These are phyloP conservation scores for Cladosporium sp. DNA, from an alignment of 2,329 filamentous ascomycete genomes.

Conservation along the genomic window DNA sequence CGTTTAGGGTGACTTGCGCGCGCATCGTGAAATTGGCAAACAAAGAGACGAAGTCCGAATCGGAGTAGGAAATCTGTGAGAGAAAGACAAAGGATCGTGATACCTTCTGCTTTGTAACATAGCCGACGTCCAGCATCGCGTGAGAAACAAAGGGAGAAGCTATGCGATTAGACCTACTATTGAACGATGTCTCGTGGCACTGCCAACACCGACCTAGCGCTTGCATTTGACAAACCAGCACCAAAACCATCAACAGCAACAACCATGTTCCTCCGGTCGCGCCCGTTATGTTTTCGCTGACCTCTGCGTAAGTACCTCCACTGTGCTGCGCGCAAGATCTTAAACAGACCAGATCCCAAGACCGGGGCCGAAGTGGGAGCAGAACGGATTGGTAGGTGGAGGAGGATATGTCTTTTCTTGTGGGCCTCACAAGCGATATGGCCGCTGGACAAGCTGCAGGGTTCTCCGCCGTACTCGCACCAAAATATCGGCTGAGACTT, in stretches of 20 bases:
- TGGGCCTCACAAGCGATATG: background rate
- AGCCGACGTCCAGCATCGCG: background rate
- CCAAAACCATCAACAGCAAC: too few species aligned
- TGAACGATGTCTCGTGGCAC: background rate
- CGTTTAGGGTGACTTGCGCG: background rate
- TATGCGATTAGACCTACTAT: background rate
- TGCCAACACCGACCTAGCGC: background rate
- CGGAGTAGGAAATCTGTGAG: background rate
- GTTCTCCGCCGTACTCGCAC: background rate
- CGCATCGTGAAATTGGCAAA: background rate
- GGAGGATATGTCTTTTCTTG: background rate
- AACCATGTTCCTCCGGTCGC: too few species aligned
- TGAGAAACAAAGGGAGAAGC: background rate
- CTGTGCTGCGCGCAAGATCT: background rate
- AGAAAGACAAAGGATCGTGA: background rate
- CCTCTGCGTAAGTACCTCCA: background rate
- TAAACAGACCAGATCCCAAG: background rate
- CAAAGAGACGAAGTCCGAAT: background rate
- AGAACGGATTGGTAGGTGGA: background rate
- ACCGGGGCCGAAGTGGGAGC: background rate
- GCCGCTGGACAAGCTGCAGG: background rate
- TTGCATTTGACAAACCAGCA: background rate
- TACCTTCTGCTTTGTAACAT: background rate
- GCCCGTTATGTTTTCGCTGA: too few species aligned
- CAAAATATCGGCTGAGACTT: background rate